Conservation (phyloP, 2,329 filamentous ascomycete genomes). For the Keithomyces neogunnii region DNA sequence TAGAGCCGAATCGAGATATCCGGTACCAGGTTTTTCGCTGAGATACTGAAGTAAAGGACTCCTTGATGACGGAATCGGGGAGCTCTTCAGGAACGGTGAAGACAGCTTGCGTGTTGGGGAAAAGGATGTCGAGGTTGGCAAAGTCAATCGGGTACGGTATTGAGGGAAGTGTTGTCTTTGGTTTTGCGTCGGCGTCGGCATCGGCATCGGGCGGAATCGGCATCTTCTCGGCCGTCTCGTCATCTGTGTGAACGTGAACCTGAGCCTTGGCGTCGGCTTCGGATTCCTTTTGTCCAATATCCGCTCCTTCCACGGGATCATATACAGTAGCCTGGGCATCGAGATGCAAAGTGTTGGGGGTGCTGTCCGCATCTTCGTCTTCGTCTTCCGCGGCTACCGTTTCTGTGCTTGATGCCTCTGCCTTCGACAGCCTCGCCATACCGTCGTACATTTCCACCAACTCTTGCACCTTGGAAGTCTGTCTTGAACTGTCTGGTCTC, state of each 20-base stretch:
- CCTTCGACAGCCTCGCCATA: conserved; percentile 19
- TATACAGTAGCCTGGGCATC: too few species aligned
- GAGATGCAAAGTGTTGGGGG: too few species aligned
- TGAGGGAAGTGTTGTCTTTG: conserved; percentile 8
- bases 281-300: too few species aligned
- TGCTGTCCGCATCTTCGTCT: too few species aligned
- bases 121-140: conserved; percentile 24
- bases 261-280: too few species aligned
- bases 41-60: conserved; percentile 45
- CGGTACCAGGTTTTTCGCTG: conserved; percentile 60
- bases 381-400: background rate
- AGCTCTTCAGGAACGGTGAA: conserved; percentile 25
- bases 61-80: conserved; percentile 38
- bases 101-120: conserved; percentile 15
- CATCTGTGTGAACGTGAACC: too few species aligned
- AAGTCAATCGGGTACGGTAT: conserved; percentile 22
- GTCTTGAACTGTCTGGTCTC: conserved; percentile 9
- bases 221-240: too few species aligned
- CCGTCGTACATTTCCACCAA: conserved; percentile 43
- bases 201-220: too few species aligned
- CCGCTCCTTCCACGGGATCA: too few species aligned
- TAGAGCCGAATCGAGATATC: conserved; percentile 51
- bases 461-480: conserved; percentile 39
- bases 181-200: background rate
- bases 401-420: background rate